Evolutionary conservation across 257 asterid genomes (phyloP).

Genomic region (Fraxinus pennsylvanica): DNA sequence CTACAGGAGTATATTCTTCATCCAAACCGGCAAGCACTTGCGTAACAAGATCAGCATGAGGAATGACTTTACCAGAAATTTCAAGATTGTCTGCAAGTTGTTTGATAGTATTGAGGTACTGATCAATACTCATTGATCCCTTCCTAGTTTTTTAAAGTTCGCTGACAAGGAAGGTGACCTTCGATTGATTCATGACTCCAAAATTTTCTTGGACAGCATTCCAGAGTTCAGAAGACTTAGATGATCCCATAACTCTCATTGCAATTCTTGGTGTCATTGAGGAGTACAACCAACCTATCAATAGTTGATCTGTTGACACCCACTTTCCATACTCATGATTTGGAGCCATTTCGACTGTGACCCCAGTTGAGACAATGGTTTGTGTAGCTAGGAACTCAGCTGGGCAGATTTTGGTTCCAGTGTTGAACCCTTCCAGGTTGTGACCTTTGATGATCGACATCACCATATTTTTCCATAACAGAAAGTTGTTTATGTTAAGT

Average conservation of each 20-base stretch:
- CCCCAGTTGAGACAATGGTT: too few relatives aligned
- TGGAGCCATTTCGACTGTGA: neutral
- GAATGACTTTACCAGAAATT: neutral
- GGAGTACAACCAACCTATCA: too few relatives aligned
- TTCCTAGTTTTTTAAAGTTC: neutral
- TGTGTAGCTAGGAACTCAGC: too few relatives aligned
- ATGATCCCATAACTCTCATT: neutral
- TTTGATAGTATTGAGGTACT: too few relatives aligned
- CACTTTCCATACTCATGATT: neutral
- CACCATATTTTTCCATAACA: too few relatives aligned
- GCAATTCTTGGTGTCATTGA: neutral
- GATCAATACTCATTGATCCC: neutral
- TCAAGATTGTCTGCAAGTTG: neutral
- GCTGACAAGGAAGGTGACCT: neutral
- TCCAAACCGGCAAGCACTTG: neutral
- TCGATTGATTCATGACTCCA: neutral
- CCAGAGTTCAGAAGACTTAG: neutral
- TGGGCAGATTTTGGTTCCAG: too few relatives aligned
- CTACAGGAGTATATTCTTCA: neutral
- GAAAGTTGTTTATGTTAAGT: too few relatives aligned
- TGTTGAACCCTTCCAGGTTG: too few relatives aligned
- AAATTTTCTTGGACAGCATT: too few relatives aligned
- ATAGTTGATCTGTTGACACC: neutral
- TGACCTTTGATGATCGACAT: too few relatives aligned
- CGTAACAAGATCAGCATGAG: neutral